Base-by-base conservation (phyloP, 2,329 filamentous ascomycete species). In the Fusarium nanum region DNA sequence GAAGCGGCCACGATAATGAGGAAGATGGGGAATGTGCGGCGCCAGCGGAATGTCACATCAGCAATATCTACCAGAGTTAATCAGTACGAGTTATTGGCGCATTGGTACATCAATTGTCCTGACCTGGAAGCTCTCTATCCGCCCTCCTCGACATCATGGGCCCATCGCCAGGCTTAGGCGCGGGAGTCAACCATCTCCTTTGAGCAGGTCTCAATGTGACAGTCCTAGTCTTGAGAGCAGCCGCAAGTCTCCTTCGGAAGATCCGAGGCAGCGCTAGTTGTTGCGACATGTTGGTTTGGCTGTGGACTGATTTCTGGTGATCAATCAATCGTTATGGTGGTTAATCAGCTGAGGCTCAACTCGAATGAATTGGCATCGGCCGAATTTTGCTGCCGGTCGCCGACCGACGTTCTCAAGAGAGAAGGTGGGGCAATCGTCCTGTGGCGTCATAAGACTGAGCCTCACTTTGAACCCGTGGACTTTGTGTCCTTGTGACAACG, bases 1-100 rank as follows among this genome's bases (percentile, higher is more conserved):
- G 91, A 91, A 58, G 86, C 85, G 50, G 88, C 87, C 73, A 97
- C 89, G 68, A 93, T 84, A 68, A 87, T 81, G 56, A 91, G 78
- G 86, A 98, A 98, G 78, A 97, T 83, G 56, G 95, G 95, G 34
- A 97, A 81, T 2, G 93, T 93, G 74, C 88, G 87, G 58, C 85
- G 78, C 92, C 92, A 94, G 73, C 86, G 85, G 77, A 88, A 88
- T 50, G 77, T 78, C 60, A 80, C 78, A 60, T 81, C 77, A 56
- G 81, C 75, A 61, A 86, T 75, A 70, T 83, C 83, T 84, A 42
- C 4, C 28, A 37, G 10, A 14, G 11, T n/a, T 37, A 9, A 23
- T 73, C 47, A 72, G 50, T 27, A 18, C 20, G 16, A 37, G 41
- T 9, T 27, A n/a, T n/a, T 23, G 2, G 18, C 37, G 49, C 34